These are phyloP conservation scores for Klebsormidium nitens DNA, from an alignment of 139 green algal genomes.

Conservation along the genomic window DNA sequence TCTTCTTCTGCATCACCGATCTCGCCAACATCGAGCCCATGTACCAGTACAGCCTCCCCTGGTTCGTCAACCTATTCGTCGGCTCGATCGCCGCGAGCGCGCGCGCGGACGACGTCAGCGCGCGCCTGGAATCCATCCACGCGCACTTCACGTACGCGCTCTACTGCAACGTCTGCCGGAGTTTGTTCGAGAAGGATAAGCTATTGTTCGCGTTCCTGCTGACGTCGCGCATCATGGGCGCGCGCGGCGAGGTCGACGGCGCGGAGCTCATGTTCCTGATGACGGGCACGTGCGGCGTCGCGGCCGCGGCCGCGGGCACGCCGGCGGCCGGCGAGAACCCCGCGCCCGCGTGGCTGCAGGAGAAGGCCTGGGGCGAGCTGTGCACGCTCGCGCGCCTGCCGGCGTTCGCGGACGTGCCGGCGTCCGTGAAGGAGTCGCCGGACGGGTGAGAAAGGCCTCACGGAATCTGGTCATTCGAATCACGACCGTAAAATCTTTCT, in stretches of 20 bases:
- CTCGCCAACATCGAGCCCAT: constrained; percentile 50
- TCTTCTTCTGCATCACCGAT: constrained; percentile 67
- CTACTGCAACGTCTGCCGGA: constrained; percentile 47
- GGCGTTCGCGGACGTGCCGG: constrained; percentile 18
- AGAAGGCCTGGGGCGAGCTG: constrained; percentile 52
- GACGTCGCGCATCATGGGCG: constrained; percentile 26
- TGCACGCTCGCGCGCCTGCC: constrained; percentile 24
- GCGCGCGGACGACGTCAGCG: constrained; percentile 49
- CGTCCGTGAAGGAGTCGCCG: constrained; percentile 5
- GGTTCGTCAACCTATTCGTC: constrained; percentile 56
- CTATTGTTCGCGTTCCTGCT: constrained; percentile 47
- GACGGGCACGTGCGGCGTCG: constrained; percentile 45
- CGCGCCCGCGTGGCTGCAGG: constrained; percentile 57
- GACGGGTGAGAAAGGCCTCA: too few species aligned
- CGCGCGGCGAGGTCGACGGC: constrained; percentile 48
- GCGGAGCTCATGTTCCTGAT: constrained; percentile 73
- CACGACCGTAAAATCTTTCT: too few species aligned
- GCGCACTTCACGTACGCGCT: constrained; percentile 46
- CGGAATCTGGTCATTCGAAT: too few species aligned
- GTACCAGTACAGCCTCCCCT: constrained; percentile 57
- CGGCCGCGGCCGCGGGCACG: constrained; percentile 4
- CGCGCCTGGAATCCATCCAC: constrained; percentile 32
- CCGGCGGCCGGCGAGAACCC: constrained; percentile 49
- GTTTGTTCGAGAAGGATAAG: constrained; percentile 51
- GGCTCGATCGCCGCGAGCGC: constrained; percentile 21